Percentiles rank a stretch among this genome's conserved stretches.
Evolutionary conservation across 1,284 basidiomycete species (phyloP).

Genomic region (Kalmanozyma brasiliensis): DNA sequence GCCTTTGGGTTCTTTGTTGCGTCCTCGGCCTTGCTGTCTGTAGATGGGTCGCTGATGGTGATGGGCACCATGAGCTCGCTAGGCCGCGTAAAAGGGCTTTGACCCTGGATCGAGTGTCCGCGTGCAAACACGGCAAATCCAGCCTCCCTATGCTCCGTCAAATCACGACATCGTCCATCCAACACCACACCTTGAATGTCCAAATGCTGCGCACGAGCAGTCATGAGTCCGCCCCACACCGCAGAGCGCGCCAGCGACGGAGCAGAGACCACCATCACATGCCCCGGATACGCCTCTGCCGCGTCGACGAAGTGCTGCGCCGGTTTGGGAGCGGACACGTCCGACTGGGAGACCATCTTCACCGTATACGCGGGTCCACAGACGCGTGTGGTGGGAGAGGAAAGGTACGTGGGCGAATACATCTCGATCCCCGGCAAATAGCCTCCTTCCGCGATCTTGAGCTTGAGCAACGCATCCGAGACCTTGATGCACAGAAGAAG

Average conservation of each 20-base stretch:
- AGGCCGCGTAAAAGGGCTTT: conserved; percentile 85
- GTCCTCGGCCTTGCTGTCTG: conserved; percentile 10
- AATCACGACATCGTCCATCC: conserved; percentile 81
- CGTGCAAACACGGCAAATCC: conserved; percentile 75
- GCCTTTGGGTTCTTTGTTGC: conserved; percentile 39
- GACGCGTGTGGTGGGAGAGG: conserved; percentile 51
- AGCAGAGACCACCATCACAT: conserved; percentile 79
- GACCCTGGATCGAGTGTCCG: conserved; percentile 85
- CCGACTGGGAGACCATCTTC: conserved; percentile 78
- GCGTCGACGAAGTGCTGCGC: conserved; percentile 86
- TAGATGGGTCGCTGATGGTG: conserved; percentile 71
- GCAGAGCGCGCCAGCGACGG: conserved; percentile 83
- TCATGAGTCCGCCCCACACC: conserved; percentile 92
- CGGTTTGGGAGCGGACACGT: conserved; percentile 76
- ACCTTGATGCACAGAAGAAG: conserved; percentile 71
- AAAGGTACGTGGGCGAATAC: conserved; percentile 70
- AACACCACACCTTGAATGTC: conserved; percentile 80
- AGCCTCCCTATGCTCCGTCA: conserved; percentile 78
- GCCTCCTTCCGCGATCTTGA: conserved; percentile 80
- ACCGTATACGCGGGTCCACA: conserved; percentile 88
- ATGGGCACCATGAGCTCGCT: conserved; percentile 81
- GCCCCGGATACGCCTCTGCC: conserved; percentile 73
- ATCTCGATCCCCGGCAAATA: conserved; percentile 82
- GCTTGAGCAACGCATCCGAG: conserved; percentile 89
- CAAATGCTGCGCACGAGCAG: conserved; percentile 79